Conservation (phyloP, 768 basidiomycete species). For the Cyclocybe cylindracea region DNA sequence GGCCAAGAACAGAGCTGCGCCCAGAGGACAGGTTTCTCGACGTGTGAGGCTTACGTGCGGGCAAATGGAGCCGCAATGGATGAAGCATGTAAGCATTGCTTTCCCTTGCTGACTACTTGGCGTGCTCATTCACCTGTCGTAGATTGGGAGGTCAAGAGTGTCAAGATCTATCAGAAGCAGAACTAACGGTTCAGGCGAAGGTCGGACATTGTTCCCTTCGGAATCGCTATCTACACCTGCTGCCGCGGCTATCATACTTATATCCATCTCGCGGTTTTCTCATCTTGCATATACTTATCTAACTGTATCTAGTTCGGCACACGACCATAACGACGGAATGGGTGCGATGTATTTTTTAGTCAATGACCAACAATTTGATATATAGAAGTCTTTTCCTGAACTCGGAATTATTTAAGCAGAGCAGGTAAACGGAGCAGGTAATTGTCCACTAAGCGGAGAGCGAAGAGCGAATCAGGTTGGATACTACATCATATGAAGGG, state of each 20-base stretch:
- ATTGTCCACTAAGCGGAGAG: too few species aligned
- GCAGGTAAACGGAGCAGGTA: too few species aligned
- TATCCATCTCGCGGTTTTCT: too few species aligned
- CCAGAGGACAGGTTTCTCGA: constrained; percentile 75
- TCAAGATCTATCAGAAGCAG: constrained; percentile 66
- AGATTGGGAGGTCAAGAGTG: constrained; percentile 85
- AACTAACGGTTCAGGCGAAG: constrained; percentile 10
- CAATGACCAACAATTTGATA: too few species aligned
- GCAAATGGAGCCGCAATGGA: constrained; percentile 68
- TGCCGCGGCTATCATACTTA: too few species aligned
- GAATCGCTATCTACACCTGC: too few species aligned
- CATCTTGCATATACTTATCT: neutral
- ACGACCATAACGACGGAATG: neutral
- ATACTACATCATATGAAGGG: too few species aligned
- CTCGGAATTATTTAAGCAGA: too few species aligned
- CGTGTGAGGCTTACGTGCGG: constrained; percentile 77
- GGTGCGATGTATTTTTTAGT: too few species aligned
- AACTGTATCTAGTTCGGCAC: neutral
- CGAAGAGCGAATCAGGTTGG: too few species aligned
- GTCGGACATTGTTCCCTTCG: neutral
- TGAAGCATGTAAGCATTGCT: constrained; percentile 70
- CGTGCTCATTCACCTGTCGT: constrained; percentile 7
- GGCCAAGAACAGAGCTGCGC: constrained; percentile 90
- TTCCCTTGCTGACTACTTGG: neutral
- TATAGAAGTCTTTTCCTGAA: too few species aligned